Evolutionary conservation across 805 yeast species (phyloP), one percentile per base, ranked within the genome.

Genomic region (Candida adriatica): DNA sequence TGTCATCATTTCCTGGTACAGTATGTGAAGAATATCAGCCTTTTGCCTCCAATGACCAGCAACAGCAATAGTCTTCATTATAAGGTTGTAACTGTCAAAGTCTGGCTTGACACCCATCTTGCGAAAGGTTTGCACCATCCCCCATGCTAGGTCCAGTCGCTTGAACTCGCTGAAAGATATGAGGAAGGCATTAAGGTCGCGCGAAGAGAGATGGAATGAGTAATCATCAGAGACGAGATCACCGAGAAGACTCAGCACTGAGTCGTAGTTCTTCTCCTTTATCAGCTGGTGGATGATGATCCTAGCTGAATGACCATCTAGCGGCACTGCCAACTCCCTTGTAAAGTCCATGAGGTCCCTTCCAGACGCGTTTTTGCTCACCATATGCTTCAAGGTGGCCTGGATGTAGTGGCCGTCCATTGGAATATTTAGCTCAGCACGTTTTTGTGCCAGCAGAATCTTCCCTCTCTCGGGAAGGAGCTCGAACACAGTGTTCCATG

Each of bases 401-500:
- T 55, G 46, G 3, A 51, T 27, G 13, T 57, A 45, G 11, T 45
- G 44, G 5, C 38, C 26, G 8, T 59, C 58, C 8, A 56, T 34
- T 3, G 63, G 63, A 4, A 60, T 47, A n/a, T 46, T 45, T 19
- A 51, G 33, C 17, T 47, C 39, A 5, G 42, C 31, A 53, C 67
- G 50, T 20, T 53, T 55, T 26, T 53, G 51, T 6, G 62, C 24
- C 25, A 59, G 47, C 2, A 51, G 30, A 4, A 49, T 43, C 26
- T 56, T 55, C n/a, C 64, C 55, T 3, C 48, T 34, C 26, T 51
- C 54, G 30, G 62, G 66, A 11, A 65, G 31, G 8, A 61, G 35
- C 11, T 49, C 41, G 35, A 54, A 58, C 8, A 63, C 42, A 4
- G 58, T 36, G 13, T 53, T 47, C 64, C 69, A 64, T 0, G 72